Evolutionary conservation across 106 monocot genomes (phyloP).

Genomic region (Posidonia australis): DNA sequence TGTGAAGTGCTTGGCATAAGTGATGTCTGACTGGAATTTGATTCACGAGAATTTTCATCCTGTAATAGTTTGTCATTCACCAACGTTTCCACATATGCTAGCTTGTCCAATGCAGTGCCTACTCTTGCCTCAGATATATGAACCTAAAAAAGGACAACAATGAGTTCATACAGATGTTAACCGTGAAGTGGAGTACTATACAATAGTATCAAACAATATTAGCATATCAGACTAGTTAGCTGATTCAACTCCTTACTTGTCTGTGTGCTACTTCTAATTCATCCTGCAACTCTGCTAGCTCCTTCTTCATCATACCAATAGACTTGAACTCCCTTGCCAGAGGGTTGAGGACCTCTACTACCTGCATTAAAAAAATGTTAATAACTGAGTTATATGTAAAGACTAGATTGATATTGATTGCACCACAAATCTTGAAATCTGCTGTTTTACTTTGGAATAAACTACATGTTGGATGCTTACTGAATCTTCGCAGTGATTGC

Average conservation of each 20-base stretch:
- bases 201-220: background rate
- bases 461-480: too few species aligned
- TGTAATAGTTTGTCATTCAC: slow-evolving; percentile 59
- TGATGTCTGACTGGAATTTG: slow-evolving; percentile 23
- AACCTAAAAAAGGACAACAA: slow-evolving; percentile 32
- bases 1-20: slow-evolving; percentile 47
- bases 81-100: slow-evolving; percentile 68
- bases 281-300: slow-evolving; percentile 74
- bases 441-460: too few species aligned
- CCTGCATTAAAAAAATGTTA: slow-evolving; percentile 30
- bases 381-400: background rate
- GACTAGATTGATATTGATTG: too few species aligned
- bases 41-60: slow-evolving; percentile 38
- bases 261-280: slow-evolving; percentile 66
- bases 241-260: slow-evolving; percentile 29
- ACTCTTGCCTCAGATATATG: slow-evolving; percentile 91
- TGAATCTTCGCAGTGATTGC: too few species aligned
- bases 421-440: too few species aligned
- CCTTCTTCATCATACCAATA: slow-evolving; percentile 84
- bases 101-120: slow-evolving; percentile 60
- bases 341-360: slow-evolving; percentile 96
- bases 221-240: background rate
- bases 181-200: background rate
- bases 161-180: background rate
- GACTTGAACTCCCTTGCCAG: slow-evolving; percentile 85